Evolutionary conservation across 164 flowering plant species (phyloP).

Genomic region (Chloranthus sessilifolius): DNA sequence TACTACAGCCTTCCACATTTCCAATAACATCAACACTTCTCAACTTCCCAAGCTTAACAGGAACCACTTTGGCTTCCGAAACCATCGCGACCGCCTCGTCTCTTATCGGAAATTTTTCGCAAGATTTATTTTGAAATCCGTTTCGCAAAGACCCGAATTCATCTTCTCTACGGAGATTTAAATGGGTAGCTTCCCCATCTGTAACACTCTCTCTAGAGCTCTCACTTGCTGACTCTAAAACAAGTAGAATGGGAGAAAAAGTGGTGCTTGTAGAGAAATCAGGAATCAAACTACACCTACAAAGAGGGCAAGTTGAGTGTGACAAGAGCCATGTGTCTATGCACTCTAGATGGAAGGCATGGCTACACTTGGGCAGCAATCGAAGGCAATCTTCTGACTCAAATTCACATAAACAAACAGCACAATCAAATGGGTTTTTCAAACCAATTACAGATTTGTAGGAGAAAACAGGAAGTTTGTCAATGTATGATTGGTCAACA

Average conservation of each 20-base stretch:
- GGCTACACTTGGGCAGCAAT: conserved; percentile 88
- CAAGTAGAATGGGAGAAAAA: conserved; percentile 57
- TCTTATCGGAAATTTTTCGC: conserved; percentile 23
- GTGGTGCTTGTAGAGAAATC: conserved; percentile 39
- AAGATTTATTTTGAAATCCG: conserved; percentile 24
- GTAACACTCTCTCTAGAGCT: conserved; percentile 57
- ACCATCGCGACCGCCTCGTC: conserved; percentile 23
- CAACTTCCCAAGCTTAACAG: conserved; percentile 88
- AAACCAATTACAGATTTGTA: conserved; percentile 77
- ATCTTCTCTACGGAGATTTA: conserved; percentile 26
- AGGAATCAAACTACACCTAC: conserved; percentile 66
- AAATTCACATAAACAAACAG: conserved; percentile 94
- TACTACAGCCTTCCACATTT: conserved; percentile 18
- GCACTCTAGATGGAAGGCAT: conserved; percentile 92
- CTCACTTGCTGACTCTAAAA: conserved; percentile 82
- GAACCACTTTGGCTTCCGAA: conserved; percentile 46
- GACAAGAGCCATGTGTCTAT: conserved; percentile 97
- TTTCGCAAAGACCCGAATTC: conserved; percentile 31
- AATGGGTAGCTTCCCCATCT: conserved; percentile 36
- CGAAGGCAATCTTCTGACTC: conserved; percentile 82
- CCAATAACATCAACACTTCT: conserved; percentile 47
- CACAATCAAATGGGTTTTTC: conserved; percentile 91
- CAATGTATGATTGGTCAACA: conserved; percentile 89
- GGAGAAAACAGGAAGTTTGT: conserved; percentile 77
- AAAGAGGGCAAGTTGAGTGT: conserved; percentile 95